Base-by-base conservation (phyloP, 192 early-diverging fungal species). In the Entomortierella parvispora region DNA sequence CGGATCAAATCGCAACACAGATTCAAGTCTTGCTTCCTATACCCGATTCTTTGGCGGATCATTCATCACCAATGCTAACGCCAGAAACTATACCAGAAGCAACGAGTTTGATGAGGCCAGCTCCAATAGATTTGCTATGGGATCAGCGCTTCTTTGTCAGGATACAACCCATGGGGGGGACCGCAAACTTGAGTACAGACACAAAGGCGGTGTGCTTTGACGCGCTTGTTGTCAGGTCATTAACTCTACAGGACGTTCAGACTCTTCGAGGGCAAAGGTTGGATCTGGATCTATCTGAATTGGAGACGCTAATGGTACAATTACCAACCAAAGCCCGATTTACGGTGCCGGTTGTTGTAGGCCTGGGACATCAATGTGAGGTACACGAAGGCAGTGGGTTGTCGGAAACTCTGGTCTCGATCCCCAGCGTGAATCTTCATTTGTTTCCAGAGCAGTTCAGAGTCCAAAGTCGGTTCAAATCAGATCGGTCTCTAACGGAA, bases 61-160 rank as follows among this genome's bases (percentile, higher is more conserved):
- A n/a, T n/a, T n/a, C n/a, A n/a, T 31, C 37, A 49, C 48, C 43
- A 40, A 48, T 32, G 58, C 17, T 29, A 17, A 17, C 17, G 43
- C 58, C 6, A 29, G 12, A 8, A 26, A 46, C 31, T 32, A 11
- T 15, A n/a, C 29, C 10, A 17, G 12, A 14, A 43, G n/a, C 14
- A 26, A 10, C 20, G 25, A 12, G 58, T 12, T 6, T n/a, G 11
- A 18, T 3, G 32, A 37, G 22, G 20, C 4, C 40, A 45, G 40
- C 20, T 8, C 25, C 18, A 29, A 48, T 58, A 5, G 61, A 68
- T 22, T 3, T 77, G n/a, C 53, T 77, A 4, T 77, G 74, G 74
- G 65, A 77, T 43, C 59, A 64, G 11, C 59, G 74, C 0, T 77
- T 59, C 42, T 77, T 77, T 32, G 29, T 77, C 42, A 53, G 51